Conservation (phyloP, 306 rosid species). For the Arachis hypogaea region DNA sequence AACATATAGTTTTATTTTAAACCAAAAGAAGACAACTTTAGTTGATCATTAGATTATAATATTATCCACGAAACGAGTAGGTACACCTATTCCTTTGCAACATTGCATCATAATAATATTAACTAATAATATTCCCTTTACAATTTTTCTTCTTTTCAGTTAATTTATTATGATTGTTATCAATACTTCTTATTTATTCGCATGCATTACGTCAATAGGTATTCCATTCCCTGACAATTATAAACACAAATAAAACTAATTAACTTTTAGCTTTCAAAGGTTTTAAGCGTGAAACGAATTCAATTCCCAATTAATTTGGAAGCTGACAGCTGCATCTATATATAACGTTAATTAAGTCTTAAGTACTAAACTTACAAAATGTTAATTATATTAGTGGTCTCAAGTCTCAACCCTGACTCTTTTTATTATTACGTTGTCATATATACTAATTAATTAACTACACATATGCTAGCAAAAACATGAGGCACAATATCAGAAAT, state of each 20-base stretch:
- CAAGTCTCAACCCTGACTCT: no score
- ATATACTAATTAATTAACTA: no score
- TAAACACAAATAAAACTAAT: neutral
- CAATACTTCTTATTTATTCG: no score
- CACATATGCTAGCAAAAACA: no score
- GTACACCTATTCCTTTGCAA: slow-evolving; percentile 39
- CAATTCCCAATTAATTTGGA: neutral
- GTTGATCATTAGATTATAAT: slow-evolving; percentile 20
- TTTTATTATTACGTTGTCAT: no score
- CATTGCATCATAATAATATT: slow-evolving; percentile 22
- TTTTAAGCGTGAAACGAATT: slow-evolving; percentile 31
- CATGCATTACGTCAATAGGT: neutral
- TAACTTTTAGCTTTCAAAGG: neutral
- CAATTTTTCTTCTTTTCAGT: neutral
- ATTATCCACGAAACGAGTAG: slow-evolving; percentile 32
- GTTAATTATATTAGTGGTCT: no score
- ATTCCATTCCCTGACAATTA: slow-evolving; percentile 1
- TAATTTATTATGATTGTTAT: no score
- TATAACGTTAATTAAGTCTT: neutral
- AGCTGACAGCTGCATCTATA: neutral
- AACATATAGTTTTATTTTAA: neutral
- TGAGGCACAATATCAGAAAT: no score
- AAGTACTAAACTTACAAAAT: no score
- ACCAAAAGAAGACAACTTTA: neutral
- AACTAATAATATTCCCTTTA: slow-evolving; percentile 41